Percentiles rank a stretch among this genome's conserved stretches.
Conservation (phyloP, 2,329 filamentous ascomycete genomes). For the Fusarium sulawesiense region DNA sequence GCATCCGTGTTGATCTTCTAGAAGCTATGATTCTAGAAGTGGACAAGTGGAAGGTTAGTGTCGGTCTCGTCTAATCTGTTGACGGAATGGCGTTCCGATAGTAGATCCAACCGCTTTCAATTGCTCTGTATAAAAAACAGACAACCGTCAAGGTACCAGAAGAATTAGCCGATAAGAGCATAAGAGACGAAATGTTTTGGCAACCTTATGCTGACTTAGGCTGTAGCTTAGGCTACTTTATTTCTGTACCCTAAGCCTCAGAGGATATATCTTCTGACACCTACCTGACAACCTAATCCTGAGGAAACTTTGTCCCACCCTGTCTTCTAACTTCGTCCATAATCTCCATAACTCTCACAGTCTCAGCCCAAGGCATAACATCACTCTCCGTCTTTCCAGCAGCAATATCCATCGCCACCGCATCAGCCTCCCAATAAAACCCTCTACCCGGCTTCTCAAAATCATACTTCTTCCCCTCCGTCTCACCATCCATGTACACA, state of each 20-base stretch:
- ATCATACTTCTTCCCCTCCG: conserved; percentile 48
- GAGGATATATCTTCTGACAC: no score
- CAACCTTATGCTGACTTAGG: no score
- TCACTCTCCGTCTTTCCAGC: conserved; percentile 53
- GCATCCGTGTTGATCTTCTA: conserved; percentile 19
- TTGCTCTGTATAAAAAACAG: no score
- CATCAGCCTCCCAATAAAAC: conserved; percentile 60
- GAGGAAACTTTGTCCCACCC: conserved; percentile 47
- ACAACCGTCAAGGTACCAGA: no score
- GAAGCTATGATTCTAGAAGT: conserved; percentile 1
- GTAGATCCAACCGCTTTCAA: no score
- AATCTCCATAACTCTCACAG: conserved; percentile 57
- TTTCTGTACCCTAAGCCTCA: no score
- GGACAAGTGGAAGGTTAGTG: conserved; percentile 2
- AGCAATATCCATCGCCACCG: conserved; percentile 55
- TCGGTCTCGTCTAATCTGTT: background rate
- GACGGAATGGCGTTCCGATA: conserved; percentile 37
- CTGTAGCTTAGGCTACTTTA: no score
- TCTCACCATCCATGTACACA: conserved; percentile 47
- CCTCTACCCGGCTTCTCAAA: conserved; percentile 53
- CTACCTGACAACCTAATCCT: conserved; percentile 32
- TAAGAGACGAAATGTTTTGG: no score
- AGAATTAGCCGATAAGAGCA: no score
- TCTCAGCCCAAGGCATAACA: conserved; percentile 60
- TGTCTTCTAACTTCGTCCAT: conserved; percentile 59